Evolutionary conservation across 2,329 filamentous ascomycete species (phyloP), one percentile per base, ranked within the genome.

Genomic region (Magnaporthiopsis rhizophila): DNA sequence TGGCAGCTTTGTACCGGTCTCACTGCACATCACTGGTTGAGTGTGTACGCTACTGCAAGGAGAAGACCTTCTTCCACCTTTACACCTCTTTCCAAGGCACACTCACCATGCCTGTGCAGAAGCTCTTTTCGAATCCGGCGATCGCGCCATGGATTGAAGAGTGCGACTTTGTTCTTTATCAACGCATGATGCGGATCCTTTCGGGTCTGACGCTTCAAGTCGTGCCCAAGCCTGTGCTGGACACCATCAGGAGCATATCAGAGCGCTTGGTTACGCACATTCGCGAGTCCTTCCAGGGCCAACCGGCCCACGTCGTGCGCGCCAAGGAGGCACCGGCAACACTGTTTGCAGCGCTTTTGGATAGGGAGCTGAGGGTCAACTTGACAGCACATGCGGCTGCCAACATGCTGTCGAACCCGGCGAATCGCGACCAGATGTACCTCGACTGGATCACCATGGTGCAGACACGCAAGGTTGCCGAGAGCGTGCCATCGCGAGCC

Each of bases 1-100:
- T 99, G 28, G 86, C 87, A 53, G 93, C 94, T 5, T 82, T 98
- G 30, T 99, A 99, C 73, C 87, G 92, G 62, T 95, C 94, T 3
- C 94, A 98, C 73, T 97, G 93, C 74, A 97, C 95, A 18, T 97
- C 93, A 0, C 83, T 99, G 6, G 90, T 99, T 38, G 95, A 99
- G 76, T 94, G 92, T 70, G 92, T 99, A 67, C 90, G 95, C 36
- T 98, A 91, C 75, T 97, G 94, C 81, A 96, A 95, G 73, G 92
- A 97, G 75, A 96, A 97, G 78, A 94, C 92, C 8, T 96, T 99
- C 74, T 96, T 97, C 74, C 91, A 96, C 69, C 85, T 97, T 21
- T 97, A 96, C 74, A 93, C 90, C 7, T 95, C 94, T 0, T 98
- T 99, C 74, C 92, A 97, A 72, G 95, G 95, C 64, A 98, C 93